These are phyloP conservation scores for Aeminium ludgeri DNA, from an alignment of 495 filamentous ascomycete species.

Conservation along the genomic window DNA sequence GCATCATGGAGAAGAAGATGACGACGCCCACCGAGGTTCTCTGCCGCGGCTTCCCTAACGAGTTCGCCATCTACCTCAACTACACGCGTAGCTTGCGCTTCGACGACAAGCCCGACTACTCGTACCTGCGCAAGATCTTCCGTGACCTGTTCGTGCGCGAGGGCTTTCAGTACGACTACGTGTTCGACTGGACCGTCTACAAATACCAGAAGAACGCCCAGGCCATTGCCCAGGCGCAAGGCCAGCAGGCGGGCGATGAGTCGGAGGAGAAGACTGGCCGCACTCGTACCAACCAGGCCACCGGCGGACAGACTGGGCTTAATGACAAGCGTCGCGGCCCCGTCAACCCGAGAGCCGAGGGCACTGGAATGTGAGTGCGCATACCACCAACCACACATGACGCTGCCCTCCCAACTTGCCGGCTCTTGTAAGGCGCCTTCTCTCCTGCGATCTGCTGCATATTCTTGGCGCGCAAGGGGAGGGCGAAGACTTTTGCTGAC, in stretches of 20 bases:
- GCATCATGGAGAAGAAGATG: conserved; percentile 99
- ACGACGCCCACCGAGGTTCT: conserved; percentile 98
- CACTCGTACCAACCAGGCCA: conserved; percentile 43
- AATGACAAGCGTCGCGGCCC: conserved; percentile 23
- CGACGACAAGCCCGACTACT: conserved; percentile 99
- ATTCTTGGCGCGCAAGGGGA: conserved; percentile 8
- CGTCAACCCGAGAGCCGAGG: conserved; percentile 40
- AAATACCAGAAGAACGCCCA: conserved; percentile 99
- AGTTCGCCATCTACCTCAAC: conserved; percentile 99
- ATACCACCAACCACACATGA: conserved; percentile 25
- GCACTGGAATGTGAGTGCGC: conserved; percentile 99
- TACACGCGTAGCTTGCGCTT: conserved; percentile 98
- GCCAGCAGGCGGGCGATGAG: conserved; percentile 45
- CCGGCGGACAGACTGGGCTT: conserved; percentile 45
- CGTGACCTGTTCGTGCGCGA: conserved; percentile 98
- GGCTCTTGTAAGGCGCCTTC: conserved; percentile 88
- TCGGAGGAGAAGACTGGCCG: conserved; percentile 57
- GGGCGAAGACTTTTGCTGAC: conserved; percentile 10
- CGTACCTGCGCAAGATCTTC: conserved; percentile 99
- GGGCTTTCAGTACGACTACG: conserved; percentile 99
- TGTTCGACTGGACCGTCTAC: conserved; percentile 99
- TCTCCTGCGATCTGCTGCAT: conserved; percentile 60
- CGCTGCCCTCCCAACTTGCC: conserved; percentile 26
- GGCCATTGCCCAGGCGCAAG: conserved; percentile 59
- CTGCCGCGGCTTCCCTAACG: conserved; percentile 97